Percentiles rank a stretch among this genome's conserved stretches.
Evolutionary conservation across 805 yeast species (phyloP).

Genomic region (Wickerhamiella qilinensis): DNA sequence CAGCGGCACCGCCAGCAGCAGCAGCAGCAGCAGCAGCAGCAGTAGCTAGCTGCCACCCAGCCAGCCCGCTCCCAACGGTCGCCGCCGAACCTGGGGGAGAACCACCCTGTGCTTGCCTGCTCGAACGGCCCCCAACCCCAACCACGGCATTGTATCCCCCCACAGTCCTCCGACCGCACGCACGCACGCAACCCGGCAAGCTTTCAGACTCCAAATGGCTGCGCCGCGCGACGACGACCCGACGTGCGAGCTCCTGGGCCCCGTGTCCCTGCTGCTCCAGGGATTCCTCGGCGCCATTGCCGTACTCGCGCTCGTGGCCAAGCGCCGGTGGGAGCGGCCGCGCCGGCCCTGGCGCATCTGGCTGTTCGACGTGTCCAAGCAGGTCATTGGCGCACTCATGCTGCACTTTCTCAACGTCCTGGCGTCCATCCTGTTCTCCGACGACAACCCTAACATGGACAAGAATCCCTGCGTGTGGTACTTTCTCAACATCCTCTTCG

Average conservation of each 20-base stretch:
- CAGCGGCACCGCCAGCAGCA: too few species aligned
- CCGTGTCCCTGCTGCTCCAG: conserved; percentile 72
- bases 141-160: too few species aligned
- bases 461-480: conserved; percentile 89
- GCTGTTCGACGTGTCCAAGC: conserved; percentile 82
- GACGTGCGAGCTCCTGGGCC: conserved; percentile 58
- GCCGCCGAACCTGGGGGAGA: too few species aligned
- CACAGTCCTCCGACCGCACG: too few species aligned
- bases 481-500: conserved; percentile 72
- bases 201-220: too few species aligned
- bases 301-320: conserved; percentile 52
- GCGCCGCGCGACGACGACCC: conserved; percentile 8
- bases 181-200: too few species aligned
- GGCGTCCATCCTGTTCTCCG: conserved; percentile 40
- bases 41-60: too few species aligned
- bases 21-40: too few species aligned
- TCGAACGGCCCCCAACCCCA: too few species aligned
- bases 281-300: conserved; percentile 61
- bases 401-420: conserved; percentile 65
- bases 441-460: conserved; percentile 23
- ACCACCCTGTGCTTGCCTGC: too few species aligned
- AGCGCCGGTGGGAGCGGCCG: conserved; percentile 68
- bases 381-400: conserved; percentile 71
- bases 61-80: too few species aligned
- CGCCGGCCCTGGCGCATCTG: conserved; percentile 79